phyloP scores from a whole-genome alignment of 495 filamentous ascomycete genomes.

The Penicillium malachiteum region DNA sequence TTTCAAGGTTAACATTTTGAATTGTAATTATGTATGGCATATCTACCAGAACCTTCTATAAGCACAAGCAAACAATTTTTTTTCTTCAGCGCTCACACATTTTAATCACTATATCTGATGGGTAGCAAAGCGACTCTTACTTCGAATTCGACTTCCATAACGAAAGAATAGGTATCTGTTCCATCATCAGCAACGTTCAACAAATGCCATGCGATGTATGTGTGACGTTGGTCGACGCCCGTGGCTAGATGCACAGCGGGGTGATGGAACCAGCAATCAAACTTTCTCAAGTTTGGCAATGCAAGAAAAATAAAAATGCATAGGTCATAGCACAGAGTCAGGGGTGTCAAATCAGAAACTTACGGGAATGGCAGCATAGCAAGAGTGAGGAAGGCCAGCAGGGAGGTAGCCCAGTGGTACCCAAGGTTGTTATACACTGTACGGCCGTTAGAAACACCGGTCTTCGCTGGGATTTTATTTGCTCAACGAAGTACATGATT shows the following conservation, averaged over 20 bases:
- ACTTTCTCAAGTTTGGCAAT: slow-evolving; percentile 3
- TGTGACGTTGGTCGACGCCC: not conserved
- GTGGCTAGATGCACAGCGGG: slow-evolving; percentile 5
- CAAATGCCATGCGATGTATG: not conserved
- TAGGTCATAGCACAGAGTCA: slow-evolving; percentile 14
- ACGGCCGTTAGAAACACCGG: slow-evolving; percentile 30
- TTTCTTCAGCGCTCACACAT: not conserved
- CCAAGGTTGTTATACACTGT: slow-evolving; percentile 66
- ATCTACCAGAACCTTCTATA: not conserved
- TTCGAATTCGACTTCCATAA: slow-evolving; percentile 55
- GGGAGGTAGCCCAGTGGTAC: slow-evolving; percentile 69
- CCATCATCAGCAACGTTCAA: slow-evolving; percentile 1
- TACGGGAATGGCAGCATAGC: slow-evolving; percentile 68
- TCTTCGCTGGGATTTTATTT: slow-evolving; percentile 10
- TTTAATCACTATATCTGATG: slow-evolving; percentile 24
- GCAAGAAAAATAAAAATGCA: slow-evolving; percentile 13
- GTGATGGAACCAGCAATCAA: no score
- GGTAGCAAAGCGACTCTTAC: slow-evolving; percentile 52
- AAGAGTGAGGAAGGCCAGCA: slow-evolving; percentile 69
- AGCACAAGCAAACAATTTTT: not conserved
- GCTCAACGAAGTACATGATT: not conserved
- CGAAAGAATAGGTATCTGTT: slow-evolving; percentile 62
- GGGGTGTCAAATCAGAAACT: slow-evolving; percentile 23
- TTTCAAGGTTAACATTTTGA: no score
- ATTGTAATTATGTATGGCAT: slow-evolving; percentile 7